Percentiles rank a stretch among this genome's conserved stretches.
Evolutionary conservation across 805 yeast species (phyloP).

Genomic region (Kregervanrija pseudodelftensis): DNA sequence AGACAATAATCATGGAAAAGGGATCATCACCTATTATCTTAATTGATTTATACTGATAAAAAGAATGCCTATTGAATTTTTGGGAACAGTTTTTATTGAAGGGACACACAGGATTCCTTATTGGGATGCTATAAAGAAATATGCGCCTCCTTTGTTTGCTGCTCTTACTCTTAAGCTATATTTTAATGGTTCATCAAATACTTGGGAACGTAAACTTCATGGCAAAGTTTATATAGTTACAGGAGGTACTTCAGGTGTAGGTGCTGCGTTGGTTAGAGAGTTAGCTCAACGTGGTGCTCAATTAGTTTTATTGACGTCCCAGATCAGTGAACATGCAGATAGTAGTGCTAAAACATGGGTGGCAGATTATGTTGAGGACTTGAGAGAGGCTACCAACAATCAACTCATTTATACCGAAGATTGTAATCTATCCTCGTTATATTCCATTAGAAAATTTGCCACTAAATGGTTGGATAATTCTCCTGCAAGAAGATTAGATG

Average conservation of each 20-base stretch:
- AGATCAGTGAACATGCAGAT: constrained; percentile 41
- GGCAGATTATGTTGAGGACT: constrained; percentile 69
- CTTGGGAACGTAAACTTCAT: constrained; percentile 90
- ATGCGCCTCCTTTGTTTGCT: constrained; percentile 47
- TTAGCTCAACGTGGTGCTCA: constrained; percentile 85
- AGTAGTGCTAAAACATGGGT: constrained; percentile 44
- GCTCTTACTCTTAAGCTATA: constrained; percentile 56
- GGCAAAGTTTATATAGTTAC: constrained; percentile 79
- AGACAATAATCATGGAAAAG: background rate
- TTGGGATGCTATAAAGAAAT: constrained; percentile 49
- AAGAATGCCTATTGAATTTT: constrained; percentile 77
- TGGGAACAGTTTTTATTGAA: constrained; percentile 59
- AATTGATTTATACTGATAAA: background rate
- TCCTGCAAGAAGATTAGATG: constrained; percentile 89
- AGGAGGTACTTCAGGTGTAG: constrained; percentile 94
- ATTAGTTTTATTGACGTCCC: constrained; percentile 59
- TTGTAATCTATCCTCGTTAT: constrained; percentile 69
- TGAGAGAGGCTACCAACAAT: constrained; percentile 65
- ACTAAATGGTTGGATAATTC: constrained; percentile 88
- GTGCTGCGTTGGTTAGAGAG: constrained; percentile 67
- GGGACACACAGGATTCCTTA: constrained; percentile 77
- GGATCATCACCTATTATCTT: too few relatives aligned
- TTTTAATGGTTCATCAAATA: constrained; percentile 72
- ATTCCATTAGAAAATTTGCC: constrained; percentile 81
- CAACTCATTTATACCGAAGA: constrained; percentile 82